Percentiles rank a stretch among this genome's conserved stretches.
These are phyloP conservation scores for Trichosporon coremiiforme DNA, from an alignment of 1,284 basidiomycete genomes.

Conservation along the genomic window DNA sequence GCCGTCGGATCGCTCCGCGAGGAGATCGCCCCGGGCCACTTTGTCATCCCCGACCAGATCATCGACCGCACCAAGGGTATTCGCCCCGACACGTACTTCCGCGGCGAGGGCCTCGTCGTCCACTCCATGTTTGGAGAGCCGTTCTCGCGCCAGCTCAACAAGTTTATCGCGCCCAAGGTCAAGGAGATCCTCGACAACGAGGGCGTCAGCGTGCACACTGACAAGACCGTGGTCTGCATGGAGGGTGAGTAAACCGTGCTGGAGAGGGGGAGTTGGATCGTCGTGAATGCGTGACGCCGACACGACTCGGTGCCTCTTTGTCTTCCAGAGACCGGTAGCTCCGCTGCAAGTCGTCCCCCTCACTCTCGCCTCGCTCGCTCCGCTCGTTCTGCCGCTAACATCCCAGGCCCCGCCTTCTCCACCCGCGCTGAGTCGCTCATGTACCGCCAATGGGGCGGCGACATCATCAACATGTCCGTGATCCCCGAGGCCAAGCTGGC, in stretches of 20 bases:
- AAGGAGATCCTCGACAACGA: constrained; percentile 64
- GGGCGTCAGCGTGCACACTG: constrained; percentile 70
- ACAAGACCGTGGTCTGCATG: constrained; percentile 92
- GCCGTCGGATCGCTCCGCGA: constrained; percentile 96
- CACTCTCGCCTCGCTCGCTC: not conserved
- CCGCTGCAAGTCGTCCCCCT: too few relatives aligned
- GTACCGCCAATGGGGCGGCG: constrained; percentile 91
- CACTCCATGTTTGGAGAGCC: constrained; percentile 95
- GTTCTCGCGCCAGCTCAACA: constrained; percentile 68
- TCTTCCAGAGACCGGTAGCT: too few relatives aligned
- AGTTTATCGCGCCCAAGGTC: constrained; percentile 69
- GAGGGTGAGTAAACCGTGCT: constrained; percentile 71
- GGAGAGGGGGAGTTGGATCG: too few relatives aligned
- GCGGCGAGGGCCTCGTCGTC: constrained; percentile 76
- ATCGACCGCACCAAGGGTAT: constrained; percentile 96
- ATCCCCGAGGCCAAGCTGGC: constrained; percentile 95
- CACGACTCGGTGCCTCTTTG: too few relatives aligned
- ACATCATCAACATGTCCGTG: constrained; percentile 93
- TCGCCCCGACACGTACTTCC: constrained; percentile 83
- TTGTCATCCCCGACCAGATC: constrained; percentile 87
- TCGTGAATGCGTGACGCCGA: too few relatives aligned
- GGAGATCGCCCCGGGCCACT: constrained; percentile 88
- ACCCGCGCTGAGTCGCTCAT: constrained; percentile 93
- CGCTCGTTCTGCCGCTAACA: not conserved
- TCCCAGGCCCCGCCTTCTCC: constrained; percentile 58